A percentile compares a stretch with the other conserved stretches of the same genome.
These are phyloP conservation scores for Nakaseomyces uthaithaninus DNA, from an alignment of 1,139 yeast genomes.

Conservation along the genomic window DNA sequence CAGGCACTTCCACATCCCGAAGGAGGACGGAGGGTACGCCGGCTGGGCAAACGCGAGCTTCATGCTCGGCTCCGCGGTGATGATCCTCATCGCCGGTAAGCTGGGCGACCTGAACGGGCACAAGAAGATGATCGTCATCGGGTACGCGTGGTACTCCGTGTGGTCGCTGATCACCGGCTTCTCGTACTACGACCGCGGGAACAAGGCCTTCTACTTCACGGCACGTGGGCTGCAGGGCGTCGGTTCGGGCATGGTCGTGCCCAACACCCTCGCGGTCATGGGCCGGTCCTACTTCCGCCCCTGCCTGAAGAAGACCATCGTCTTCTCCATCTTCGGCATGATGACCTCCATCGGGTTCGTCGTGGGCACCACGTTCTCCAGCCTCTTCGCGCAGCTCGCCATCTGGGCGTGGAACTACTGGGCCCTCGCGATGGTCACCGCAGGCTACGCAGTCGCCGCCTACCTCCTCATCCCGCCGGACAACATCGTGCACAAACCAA, in stretches of 20 bases:
- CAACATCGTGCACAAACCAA: slow-evolving; percentile 9
- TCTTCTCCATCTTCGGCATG: slow-evolving; percentile 43
- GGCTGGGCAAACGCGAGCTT: slow-evolving; percentile 57
- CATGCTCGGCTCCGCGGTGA: slow-evolving; percentile 54
- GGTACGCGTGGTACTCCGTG: slow-evolving; percentile 42
- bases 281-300: slow-evolving; percentile 38
- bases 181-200: slow-evolving; percentile 37
- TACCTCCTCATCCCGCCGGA: slow-evolving; percentile 33
- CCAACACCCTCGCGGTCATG: slow-evolving; percentile 48
- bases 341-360: slow-evolving; percentile 46
- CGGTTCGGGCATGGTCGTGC: slow-evolving; percentile 50
- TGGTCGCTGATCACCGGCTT: slow-evolving; percentile 49
- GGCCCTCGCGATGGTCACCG: slow-evolving; percentile 35
- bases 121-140: slow-evolving; percentile 40
- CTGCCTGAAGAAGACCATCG: slow-evolving; percentile 38
- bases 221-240: slow-evolving; percentile 54
- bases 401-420: slow-evolving; percentile 48
- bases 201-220: slow-evolving; percentile 39
- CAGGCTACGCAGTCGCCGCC: slow-evolving; percentile 29
- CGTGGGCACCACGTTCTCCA: slow-evolving; percentile 40
- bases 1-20: slow-evolving; percentile 1
- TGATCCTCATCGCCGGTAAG: slow-evolving; percentile 52
- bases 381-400: slow-evolving; percentile 36
- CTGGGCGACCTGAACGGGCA: slow-evolving; percentile 60
- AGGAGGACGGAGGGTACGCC: slow-evolving; percentile 35